Evolutionary conservation across 2,329 filamentous ascomycete species (phyloP).

Genomic region (Diplocarpon mali): DNA sequence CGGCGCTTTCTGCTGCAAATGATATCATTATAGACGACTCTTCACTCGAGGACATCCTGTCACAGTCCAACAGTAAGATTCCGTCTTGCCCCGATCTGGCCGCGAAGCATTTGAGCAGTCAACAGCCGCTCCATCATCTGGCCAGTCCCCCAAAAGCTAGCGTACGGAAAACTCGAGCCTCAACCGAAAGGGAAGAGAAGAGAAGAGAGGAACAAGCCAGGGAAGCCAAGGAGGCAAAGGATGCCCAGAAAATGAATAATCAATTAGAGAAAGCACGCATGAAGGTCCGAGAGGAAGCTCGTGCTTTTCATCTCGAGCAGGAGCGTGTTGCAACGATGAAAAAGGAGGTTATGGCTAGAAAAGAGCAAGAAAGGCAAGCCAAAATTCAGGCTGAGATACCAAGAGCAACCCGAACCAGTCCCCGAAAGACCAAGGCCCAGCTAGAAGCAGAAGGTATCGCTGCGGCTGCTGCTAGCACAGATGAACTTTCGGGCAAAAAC

Average conservation of each 20-base stretch:
- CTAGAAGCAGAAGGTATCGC: slow-evolving; percentile 26
- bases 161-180: slow-evolving; percentile 41
- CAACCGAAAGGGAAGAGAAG: slow-evolving; percentile 49
- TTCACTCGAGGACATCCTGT: slow-evolving; percentile 35
- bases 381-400: slow-evolving; percentile 29
- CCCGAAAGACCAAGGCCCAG: slow-evolving; percentile 36
- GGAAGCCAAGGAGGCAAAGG: slow-evolving; percentile 55
- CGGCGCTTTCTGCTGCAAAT: slow-evolving; percentile 40
- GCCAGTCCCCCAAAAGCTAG: slow-evolving; percentile 22
- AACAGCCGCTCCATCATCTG: slow-evolving; percentile 8
- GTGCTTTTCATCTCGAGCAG: slow-evolving; percentile 45
- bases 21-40: slow-evolving; percentile 35
- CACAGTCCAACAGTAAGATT: slow-evolving; percentile 27
- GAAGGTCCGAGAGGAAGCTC: slow-evolving; percentile 59
- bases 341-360: slow-evolving; percentile 40
- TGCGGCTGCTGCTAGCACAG: slow-evolving; percentile 26
- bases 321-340: slow-evolving; percentile 43
- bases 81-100: slow-evolving; percentile 37
- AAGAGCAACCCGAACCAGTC: slow-evolving; percentile 39
- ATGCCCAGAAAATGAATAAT: slow-evolving; percentile 48
- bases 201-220: slow-evolving; percentile 48
- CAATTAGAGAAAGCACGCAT: slow-evolving; percentile 56
- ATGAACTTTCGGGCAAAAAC: slow-evolving; percentile 32
- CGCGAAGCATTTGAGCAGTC: slow-evolving; percentile 19
- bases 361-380: slow-evolving; percentile 37